phyloP scores from a whole-genome alignment of 352 stramenopile genomes.

The Pythium rishiriense region DNA sequence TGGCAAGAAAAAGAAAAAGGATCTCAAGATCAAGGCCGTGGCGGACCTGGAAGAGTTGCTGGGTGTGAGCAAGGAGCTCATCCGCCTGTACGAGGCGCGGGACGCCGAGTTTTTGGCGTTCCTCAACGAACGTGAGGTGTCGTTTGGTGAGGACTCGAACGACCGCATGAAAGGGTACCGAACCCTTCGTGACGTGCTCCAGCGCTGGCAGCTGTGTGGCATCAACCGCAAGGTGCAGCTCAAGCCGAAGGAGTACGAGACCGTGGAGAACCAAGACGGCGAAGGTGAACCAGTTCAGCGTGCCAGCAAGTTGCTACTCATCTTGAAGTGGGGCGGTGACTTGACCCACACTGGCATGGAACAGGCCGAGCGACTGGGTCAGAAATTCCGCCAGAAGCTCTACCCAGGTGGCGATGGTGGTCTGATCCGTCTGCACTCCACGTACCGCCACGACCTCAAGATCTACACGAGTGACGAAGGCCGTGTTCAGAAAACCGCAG shows the following conservation, averaged over 20 bases:
- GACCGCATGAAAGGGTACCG: constrained; percentile 83
- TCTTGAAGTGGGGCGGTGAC: constrained; percentile 99
- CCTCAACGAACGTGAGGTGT: constrained; percentile 56
- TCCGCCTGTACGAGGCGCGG: constrained; percentile 63
- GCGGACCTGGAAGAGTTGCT: constrained; percentile 78
- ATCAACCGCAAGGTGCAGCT: constrained; percentile 99
- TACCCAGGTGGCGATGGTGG: constrained; percentile 93
- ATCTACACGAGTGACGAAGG: constrained; percentile 99
- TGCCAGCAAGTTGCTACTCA: constrained; percentile 94
- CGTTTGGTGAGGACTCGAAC: constrained; percentile 60
- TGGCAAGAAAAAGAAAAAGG: constrained; percentile 54
- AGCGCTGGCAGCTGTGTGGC: constrained; percentile 95
- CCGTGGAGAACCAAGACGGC: constrained; percentile 22
- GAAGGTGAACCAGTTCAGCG: constrained; percentile 40
- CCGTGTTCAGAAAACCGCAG: constrained; percentile 99
- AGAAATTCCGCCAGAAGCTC: constrained; percentile 88
- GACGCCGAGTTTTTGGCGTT: constrained; percentile 66
- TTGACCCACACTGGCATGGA: constrained; percentile 96
- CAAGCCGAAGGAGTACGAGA: constrained; percentile 72
- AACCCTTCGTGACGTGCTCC: constrained; percentile 94
- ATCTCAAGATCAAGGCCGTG: constrained; percentile 88
- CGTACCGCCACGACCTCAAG: constrained; percentile 99
- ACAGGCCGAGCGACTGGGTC: constrained; percentile 95
- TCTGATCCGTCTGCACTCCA: constrained; percentile 98
- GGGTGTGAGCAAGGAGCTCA: constrained; percentile 72